These are phyloP conservation scores for Mortierella sp. DNA, from an alignment of 371 early-diverging fungal genomes.

Conservation along the genomic window DNA sequence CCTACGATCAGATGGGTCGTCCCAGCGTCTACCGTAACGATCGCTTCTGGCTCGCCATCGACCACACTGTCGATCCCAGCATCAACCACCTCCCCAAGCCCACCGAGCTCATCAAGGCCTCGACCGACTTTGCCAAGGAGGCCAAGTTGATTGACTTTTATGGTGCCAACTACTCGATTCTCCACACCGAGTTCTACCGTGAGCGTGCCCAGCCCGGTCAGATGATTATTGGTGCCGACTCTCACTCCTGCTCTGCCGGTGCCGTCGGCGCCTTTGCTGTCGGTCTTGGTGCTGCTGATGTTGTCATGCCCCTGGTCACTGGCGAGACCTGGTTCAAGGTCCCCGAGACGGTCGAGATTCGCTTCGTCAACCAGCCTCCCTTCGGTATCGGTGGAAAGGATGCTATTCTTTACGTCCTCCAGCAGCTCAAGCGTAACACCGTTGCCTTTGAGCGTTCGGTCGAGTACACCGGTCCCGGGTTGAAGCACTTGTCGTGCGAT, in stretches of 20 bases:
- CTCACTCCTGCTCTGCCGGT: slow-evolving; percentile 86
- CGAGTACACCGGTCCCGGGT: slow-evolving; percentile 82
- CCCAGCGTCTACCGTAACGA: slow-evolving; percentile 82
- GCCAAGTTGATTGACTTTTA: slow-evolving; percentile 78
- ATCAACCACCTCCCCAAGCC: slow-evolving; percentile 81
- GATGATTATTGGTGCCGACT: slow-evolving; percentile 85
- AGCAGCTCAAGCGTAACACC: slow-evolving; percentile 84
- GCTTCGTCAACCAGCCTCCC: slow-evolving; percentile 75
- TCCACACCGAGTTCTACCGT: slow-evolving; percentile 87
- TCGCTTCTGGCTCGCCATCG: slow-evolving; percentile 86
- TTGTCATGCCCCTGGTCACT: slow-evolving; percentile 85
- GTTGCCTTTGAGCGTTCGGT: slow-evolving; percentile 86
- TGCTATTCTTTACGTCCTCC: slow-evolving; percentile 80
- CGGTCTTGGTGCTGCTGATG: slow-evolving; percentile 86
- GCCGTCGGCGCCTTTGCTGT: slow-evolving; percentile 84
- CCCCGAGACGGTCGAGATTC: slow-evolving; percentile 82
- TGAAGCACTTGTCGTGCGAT: slow-evolving; percentile 81
- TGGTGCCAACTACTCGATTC: slow-evolving; percentile 82
- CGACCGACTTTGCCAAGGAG: slow-evolving; percentile 78
- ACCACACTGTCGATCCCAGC: slow-evolving; percentile 83
- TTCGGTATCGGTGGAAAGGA: slow-evolving; percentile 89
- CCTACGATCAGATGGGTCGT: slow-evolving; percentile 80
- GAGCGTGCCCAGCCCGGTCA: slow-evolving; percentile 86
- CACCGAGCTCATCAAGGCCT: slow-evolving; percentile 72
- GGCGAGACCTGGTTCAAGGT: slow-evolving; percentile 89